A percentile compares a stretch with the other conserved stretches of the same genome.
phyloP scores from a whole-genome alignment of 1,284 basidiomycete genomes.

The Trichosporon sp. region DNA sequence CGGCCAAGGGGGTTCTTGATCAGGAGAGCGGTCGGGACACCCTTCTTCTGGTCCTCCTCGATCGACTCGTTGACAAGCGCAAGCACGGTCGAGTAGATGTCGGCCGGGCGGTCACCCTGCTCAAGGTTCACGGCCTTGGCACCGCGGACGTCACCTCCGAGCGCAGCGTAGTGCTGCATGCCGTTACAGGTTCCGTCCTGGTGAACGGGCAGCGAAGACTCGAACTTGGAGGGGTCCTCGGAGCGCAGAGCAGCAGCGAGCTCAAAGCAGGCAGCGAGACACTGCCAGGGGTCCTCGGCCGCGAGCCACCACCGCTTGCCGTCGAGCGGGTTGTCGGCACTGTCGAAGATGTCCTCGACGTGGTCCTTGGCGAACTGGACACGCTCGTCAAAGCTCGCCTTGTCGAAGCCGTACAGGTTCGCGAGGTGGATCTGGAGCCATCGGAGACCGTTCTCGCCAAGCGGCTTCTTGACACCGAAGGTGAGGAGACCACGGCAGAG shows the following conservation, averaged over 20 bases:
- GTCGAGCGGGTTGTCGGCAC: constrained; percentile 75
- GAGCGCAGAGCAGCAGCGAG: constrained; percentile 72
- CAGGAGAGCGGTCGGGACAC: constrained; percentile 59
- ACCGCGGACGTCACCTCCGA: constrained; percentile 86
- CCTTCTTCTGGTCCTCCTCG: constrained; percentile 54
- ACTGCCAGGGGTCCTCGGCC: constrained; percentile 97
- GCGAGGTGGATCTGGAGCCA: constrained; percentile 93
- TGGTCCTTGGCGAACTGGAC: constrained; percentile 71
- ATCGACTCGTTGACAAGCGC: constrained; percentile 55
- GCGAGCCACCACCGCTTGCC: constrained; percentile 81
- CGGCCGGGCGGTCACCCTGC: constrained; percentile 79
- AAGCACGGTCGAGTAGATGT: constrained; percentile 96
- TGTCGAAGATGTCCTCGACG: constrained; percentile 74
- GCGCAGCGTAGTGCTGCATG: constrained; percentile 95
- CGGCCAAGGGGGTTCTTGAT: constrained; percentile 77
- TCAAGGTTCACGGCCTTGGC: constrained; percentile 91
- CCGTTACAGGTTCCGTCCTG: constrained; percentile 99
- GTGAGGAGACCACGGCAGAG: constrained; percentile 81
- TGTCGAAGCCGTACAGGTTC: constrained; percentile 91
- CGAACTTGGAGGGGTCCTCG: constrained; percentile 65
- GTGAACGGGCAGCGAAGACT: constrained; percentile 81
- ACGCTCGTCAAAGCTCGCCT: constrained; percentile 88
- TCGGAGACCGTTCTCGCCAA: constrained; percentile 71
- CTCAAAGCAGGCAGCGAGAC: constrained; percentile 86
- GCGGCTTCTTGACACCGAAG: constrained; percentile 74